Base-by-base conservation (phyloP, 441 rosid genomes). In the Syzygium syzygioides region DNA sequence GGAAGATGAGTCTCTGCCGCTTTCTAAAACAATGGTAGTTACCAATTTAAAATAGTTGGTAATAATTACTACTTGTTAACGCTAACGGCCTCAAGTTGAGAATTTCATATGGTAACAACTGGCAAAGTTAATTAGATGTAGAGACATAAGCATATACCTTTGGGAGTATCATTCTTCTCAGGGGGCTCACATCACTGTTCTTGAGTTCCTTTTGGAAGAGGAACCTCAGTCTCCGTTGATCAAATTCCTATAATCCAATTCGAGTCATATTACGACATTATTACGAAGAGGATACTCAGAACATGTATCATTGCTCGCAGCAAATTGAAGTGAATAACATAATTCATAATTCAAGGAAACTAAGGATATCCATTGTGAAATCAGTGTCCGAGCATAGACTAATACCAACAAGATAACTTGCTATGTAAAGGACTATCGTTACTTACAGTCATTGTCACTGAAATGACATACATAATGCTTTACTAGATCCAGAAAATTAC, bases 141-240 rank as follows among this genome's bases (percentile, higher is more conserved):
- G 17, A 64, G 52, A 25, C 45, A 64, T 85, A 23, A n/a, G n/a
- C 45, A 71, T 28, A 25, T 37, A 98, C 99, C 99, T 98, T 98
- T 15, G 99, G 99, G 86, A 98, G 99, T 79, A 97, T 88, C 97
- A 98, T 97, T 90, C 99, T 95, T 89, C 97, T 93, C 37, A 98
- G 93, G 85, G 99, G 94, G 94, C 96, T 94, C 71, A 98, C 99
- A 83, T 98, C 99, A 89, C 99, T 98, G 93, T 96, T 97, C 96
- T 95, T 97, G 85, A 98, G 95, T 87, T 96, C 97, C 94, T 98
- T 98, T 86, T 96, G 98, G 93, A 98, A 98, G 17, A 97, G 97
- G 92, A 97, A 98, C 88, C 93, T 94, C 90, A 97, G 85, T 89
- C 92, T 95, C 93, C 89, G 90, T 14, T 94, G 93, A 93, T 98